Conservation (phyloP, 345 rosid species). For the Litchi chinensis region DNA sequence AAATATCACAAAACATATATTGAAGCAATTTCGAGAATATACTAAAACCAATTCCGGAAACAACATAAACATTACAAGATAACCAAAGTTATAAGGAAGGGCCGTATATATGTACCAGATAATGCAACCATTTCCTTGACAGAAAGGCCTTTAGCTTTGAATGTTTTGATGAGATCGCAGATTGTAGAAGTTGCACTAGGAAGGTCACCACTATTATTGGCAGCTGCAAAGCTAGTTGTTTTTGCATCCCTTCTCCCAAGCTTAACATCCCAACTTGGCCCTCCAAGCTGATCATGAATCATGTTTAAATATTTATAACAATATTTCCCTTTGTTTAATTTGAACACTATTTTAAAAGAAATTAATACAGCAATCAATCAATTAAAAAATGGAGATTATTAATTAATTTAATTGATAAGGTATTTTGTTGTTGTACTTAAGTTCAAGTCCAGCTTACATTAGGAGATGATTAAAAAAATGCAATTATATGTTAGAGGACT, state of each 20-base stretch:
- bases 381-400: neutral
- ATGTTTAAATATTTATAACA: neutral
- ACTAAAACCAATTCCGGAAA: too few species aligned
- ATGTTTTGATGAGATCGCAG: slow-evolving; percentile 52
- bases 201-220: slow-evolving; percentile 55
- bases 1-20: too few species aligned
- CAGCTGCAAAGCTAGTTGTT: slow-evolving; percentile 53
- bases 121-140: slow-evolving; percentile 81
- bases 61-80: too few species aligned
- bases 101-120: slow-evolving; percentile 44
- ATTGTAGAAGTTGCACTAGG: slow-evolving; percentile 60
- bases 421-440: too few species aligned
- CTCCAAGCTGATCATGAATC: slow-evolving; percentile 52
- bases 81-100: too few species aligned
- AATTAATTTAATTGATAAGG: neutral
- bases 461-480: too few species aligned
- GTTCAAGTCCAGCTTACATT: too few species aligned
- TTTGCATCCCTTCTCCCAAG: slow-evolving; percentile 81
- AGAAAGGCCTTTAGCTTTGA: slow-evolving; percentile 61
- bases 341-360: neutral
- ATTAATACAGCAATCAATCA: neutral
- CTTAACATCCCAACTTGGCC: slow-evolving; percentile 71
- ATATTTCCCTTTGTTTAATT: neutral
- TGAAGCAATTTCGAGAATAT: too few species aligned
- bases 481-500: too few species aligned